Base-by-base conservation (phyloP, 306 rosid genomes). In the Vigna hirtella region DNA sequence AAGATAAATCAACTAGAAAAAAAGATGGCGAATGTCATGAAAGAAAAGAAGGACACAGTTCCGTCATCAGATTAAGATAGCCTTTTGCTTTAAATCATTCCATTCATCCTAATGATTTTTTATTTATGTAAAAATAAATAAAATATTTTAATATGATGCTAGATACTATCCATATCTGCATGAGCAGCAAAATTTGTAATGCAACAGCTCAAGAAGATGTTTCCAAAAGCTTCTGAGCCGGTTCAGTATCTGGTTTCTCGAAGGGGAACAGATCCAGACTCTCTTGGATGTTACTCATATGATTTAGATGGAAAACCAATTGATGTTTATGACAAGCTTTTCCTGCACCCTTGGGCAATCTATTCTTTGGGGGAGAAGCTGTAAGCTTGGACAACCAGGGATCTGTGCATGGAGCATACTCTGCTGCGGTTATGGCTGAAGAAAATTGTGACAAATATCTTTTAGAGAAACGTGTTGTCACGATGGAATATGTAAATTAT, bases 251-350 rank as follows among this genome's bases (percentile, higher is more conserved):
- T 91, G 18, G 88, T 89, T 51, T 87, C 96, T 38, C 91, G 73
- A 55, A 89, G 96, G 93, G 96, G 96, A 77, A 89, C 91, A 30
- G 96, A 91, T 82, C 88, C 72, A 63, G 81, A 91, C 78, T 86
- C 96, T 15, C 93, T 91, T 67, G 96, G 96, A 32, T 91, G 90
- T 72, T 91, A 91, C 73, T 83, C 93, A 2, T 87, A 86, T 77
- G 96, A 91, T 82, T 74, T 91, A 71, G 93, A 87, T 74, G 96
- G 96, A 57, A 91, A 84, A 76, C 91, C 96, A 3, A 72, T 14
- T 64, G 93, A 91, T 48, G 83, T 89, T 70, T 91, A 89, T 10
- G 96, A 91, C 43, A 81, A 83, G 83, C 93, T 91, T 20, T 20
- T 76, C 88, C 91, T 20, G 91, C 91, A 70, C 93, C 96, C 0